Conservation (phyloP, 148 eudicot genomes). For the Camellia lanceoleosa region DNA sequence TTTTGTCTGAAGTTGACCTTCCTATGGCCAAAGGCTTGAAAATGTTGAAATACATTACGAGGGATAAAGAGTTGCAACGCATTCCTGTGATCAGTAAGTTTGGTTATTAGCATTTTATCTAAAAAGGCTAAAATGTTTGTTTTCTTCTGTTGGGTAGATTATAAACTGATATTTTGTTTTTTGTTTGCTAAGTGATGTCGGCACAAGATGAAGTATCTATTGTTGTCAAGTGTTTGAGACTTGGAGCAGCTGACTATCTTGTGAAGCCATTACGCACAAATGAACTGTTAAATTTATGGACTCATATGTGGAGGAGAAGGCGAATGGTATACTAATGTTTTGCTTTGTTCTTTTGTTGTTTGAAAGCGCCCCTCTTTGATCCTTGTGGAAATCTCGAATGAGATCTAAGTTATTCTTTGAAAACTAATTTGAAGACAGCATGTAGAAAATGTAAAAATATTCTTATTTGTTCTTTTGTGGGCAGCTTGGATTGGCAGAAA, state of each 20-base stretch:
- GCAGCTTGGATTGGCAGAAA: slow-evolving; percentile 97
- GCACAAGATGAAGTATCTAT: slow-evolving; percentile 91
- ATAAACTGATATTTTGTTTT: background rate
- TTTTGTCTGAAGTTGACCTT: slow-evolving; percentile 94
- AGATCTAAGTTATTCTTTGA: slow-evolving; percentile 6
- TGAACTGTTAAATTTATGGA: slow-evolving; percentile 94
- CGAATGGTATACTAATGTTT: slow-evolving; percentile 52
- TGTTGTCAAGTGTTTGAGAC: slow-evolving; percentile 93
- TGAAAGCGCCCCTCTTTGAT: slow-evolving; percentile 16
- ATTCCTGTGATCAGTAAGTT: slow-evolving; percentile 93
- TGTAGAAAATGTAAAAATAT: too few species aligned
- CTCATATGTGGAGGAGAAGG: slow-evolving; percentile 99
- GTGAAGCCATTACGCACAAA: slow-evolving; percentile 96
- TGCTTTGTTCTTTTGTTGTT: slow-evolving; percentile 10
- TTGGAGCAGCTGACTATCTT: slow-evolving; percentile 99
- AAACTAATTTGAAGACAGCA: too few species aligned
- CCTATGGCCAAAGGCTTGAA: slow-evolving; percentile 88
- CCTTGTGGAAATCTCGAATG: slow-evolving; percentile 12
- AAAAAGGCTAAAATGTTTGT: background rate
- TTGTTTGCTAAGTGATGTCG: slow-evolving; percentile 75
- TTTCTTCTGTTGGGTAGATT: slow-evolving; percentile 2
- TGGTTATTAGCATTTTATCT: background rate
- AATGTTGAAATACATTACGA: slow-evolving; percentile 82
- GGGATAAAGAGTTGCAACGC: slow-evolving; percentile 72
- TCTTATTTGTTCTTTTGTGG: slow-evolving; percentile 16